Evolutionary conservation across 805 yeast species (phyloP), one percentile per base, ranked within the genome.

Genomic region (Ogataea paradorogensis): DNA sequence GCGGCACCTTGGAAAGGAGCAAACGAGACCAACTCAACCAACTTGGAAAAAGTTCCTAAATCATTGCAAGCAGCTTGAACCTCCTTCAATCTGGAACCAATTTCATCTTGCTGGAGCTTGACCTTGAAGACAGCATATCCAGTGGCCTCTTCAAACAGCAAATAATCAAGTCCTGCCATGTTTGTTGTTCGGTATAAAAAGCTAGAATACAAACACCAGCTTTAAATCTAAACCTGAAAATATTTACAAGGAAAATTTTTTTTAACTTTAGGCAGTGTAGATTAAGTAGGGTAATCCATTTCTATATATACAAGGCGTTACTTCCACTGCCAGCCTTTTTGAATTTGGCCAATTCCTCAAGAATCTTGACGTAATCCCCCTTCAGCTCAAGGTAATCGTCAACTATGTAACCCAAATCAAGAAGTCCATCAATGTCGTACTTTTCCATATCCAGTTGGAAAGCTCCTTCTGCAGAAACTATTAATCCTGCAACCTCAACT

Each of bases 1-100:
- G 99, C 98, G 46, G 99, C 99, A 59, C 97, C 97, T 69, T 93
- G 90, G 78, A 93, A 93, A 35, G 99, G 99, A 45, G 96, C 95
- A 69, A 93, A 93, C 11, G 96, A 85, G 20, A 87, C 95, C 42
- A 93, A 77, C 67, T 90, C 95, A 54, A 93, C 82, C 73, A 91
- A 73, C 71, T 93, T 93, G 57, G 96, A 85, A 63, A 93, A 90
- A 62, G 80, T 76, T 48, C 82, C 82, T 51, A 93, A 77, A 59
- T 93, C 98, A 53, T 75, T 81, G 46, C 88, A 76, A 45, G 95
- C 90, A 53, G 80, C 81, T 71, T 93, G 98, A 30, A 93, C 98
- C 68, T 93, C 99, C 65, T 83, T 84, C 68, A 86, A 74, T 62
- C 95, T 80, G 31, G 95, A 75, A 36, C 97, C 95, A 52, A 93